A percentile compares a stretch with the other conserved stretches of the same genome.
Conservation (phyloP, 2,329 filamentous ascomycete genomes). For the Dactylellina leptospora region DNA sequence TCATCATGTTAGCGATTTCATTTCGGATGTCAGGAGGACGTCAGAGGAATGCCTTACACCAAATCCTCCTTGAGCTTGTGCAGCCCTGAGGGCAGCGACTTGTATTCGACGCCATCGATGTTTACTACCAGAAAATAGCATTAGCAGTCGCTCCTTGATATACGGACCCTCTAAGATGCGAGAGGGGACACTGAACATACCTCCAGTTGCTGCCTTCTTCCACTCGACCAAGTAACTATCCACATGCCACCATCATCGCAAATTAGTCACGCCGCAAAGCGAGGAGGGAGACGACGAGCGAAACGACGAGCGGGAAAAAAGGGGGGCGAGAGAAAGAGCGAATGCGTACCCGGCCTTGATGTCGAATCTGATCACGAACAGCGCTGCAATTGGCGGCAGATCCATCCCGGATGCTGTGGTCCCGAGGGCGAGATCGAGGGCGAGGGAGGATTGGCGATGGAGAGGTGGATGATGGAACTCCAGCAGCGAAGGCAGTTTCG, state of each 20-base stretch:
- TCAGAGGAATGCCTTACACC: constrained; percentile 62
- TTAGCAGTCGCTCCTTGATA: neutral
- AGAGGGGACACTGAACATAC: constrained; percentile 63
- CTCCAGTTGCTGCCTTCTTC: constrained; percentile 76
- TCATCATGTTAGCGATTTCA: neutral
- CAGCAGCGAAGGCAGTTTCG: constrained; percentile 33
- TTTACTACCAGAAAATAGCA: constrained; percentile 20
- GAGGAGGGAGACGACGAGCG: constrained; percentile 19
- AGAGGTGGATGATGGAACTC: constrained; percentile 24
- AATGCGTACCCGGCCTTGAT: constrained; percentile 80
- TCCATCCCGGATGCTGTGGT: constrained; percentile 58
- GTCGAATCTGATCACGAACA: constrained; percentile 91
- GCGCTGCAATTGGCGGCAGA: constrained; percentile 73
- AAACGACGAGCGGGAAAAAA: too few species aligned
- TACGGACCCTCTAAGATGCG: neutral
- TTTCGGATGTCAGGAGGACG: neutral
- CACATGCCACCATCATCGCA: constrained; percentile 34
- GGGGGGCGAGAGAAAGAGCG: neutral
- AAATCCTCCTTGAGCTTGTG: constrained; percentile 89
- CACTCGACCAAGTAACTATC: constrained; percentile 81
- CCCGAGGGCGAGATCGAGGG: constrained; percentile 54
- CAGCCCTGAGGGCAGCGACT: constrained; percentile 89
- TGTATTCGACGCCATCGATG: constrained; percentile 91
- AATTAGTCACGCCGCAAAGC: neutral
- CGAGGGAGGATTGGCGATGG: constrained; percentile 52